Conservation (phyloP, 192 early-diverging fungal species). For the Pecoramyces ruminantium region DNA sequence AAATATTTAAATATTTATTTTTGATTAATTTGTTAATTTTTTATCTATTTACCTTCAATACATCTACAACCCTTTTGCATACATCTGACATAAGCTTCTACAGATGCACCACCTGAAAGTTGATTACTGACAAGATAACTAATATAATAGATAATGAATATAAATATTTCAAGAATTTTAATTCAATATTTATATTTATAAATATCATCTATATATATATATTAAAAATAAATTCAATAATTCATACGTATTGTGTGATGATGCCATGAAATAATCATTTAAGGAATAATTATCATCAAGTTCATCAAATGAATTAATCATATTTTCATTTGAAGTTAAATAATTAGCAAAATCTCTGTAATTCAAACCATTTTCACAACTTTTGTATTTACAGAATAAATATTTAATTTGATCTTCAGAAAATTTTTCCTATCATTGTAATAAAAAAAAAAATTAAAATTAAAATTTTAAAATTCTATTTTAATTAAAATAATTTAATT, state of each 20-base stretch:
- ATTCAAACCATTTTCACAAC: not conserved
- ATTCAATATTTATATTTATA: too few relatives aligned
- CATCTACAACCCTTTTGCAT: constrained; percentile 74
- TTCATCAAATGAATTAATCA: not conserved
- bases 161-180: too few relatives aligned
- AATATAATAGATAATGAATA: too few relatives aligned
- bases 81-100: constrained; percentile 76
- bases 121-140: constrained; percentile 67
- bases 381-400: not conserved
- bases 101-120: constrained; percentile 53
- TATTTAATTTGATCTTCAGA: not conserved
- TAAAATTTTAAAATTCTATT: too few relatives aligned
- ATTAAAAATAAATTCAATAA: not conserved
- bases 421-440: not conserved
- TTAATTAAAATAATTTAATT: too few relatives aligned
- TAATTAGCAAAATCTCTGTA: not conserved
- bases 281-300: constrained; percentile 22
- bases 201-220: too few relatives aligned
- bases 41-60: constrained; percentile 41
- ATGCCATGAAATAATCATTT: constrained; percentile 65
- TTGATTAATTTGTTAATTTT: too few relatives aligned
- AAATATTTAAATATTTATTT: too few relatives aligned
- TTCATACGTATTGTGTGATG: constrained; percentile 72
- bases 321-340: not conserved
- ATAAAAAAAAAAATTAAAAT: too few relatives aligned